Evolutionary conservation across 768 basidiomycete species (phyloP).

Genomic region (Boletus reticuloceps): DNA sequence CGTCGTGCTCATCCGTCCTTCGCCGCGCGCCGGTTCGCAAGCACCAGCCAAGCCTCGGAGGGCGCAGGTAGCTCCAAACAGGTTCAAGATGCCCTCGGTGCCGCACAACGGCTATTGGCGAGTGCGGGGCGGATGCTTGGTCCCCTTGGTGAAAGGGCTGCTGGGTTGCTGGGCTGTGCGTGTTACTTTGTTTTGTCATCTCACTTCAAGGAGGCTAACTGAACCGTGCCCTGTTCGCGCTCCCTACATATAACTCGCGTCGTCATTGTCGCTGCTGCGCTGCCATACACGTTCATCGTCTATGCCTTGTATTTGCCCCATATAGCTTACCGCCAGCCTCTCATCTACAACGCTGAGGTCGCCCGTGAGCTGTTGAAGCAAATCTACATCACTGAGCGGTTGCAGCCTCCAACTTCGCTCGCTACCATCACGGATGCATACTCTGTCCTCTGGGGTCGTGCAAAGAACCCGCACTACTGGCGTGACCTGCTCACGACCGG

Average conservation of each 20-base stretch:
- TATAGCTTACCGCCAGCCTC: slow-evolving; percentile 71
- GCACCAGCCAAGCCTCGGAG: slow-evolving; percentile 35
- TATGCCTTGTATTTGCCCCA: not conserved
- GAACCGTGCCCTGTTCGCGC: not conserved
- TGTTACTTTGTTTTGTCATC: slow-evolving; percentile 5
- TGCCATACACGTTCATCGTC: not conserved
- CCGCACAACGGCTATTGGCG: slow-evolving; percentile 57
- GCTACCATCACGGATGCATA: slow-evolving; percentile 57
- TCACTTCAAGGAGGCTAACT: not conserved
- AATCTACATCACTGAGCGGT: slow-evolving; percentile 63
- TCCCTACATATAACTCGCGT: not conserved
- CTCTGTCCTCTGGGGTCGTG: slow-evolving; percentile 60
- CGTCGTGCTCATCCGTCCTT: slow-evolving; percentile 17
- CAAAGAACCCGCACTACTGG: slow-evolving; percentile 58
- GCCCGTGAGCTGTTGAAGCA: slow-evolving; percentile 73
- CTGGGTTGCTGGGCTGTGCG: slow-evolving; percentile 56
- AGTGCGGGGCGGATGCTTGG: slow-evolving; percentile 47
- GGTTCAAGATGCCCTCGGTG: slow-evolving; percentile 62
- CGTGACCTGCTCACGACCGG: slow-evolving; percentile 57
- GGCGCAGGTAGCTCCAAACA: slow-evolving; percentile 54
- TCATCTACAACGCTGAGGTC: slow-evolving; percentile 77
- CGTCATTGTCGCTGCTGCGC: not conserved
- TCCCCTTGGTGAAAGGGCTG: slow-evolving; percentile 51
- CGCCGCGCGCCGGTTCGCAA: slow-evolving; percentile 39
- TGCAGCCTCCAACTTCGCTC: slow-evolving; percentile 60